A percentile compares a stretch with the other conserved stretches of the same genome.
Conservation (phyloP, 768 basidiomycete species). For the Gymnopilus dilepis region DNA sequence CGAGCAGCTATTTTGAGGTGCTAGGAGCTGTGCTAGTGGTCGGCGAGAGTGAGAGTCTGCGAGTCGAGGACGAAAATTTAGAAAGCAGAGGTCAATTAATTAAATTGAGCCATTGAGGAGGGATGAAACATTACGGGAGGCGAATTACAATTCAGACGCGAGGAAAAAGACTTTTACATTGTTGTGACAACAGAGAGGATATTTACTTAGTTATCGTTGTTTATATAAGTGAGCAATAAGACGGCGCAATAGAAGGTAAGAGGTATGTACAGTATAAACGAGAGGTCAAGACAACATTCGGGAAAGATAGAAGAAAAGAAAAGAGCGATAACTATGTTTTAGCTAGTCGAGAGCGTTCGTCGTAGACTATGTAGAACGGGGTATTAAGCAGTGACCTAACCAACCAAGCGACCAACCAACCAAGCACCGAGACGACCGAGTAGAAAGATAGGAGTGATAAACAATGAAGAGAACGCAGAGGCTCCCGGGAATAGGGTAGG, state of each 20-base stretch:
- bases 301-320: not conserved
- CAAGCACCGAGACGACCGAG: not conserved
- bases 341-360: no score
- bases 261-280: not conserved
- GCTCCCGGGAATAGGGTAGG: slow-evolving; percentile 8
- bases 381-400: slow-evolving; percentile 7
- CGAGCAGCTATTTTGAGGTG: no score
- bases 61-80: no score
- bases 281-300: not conserved
- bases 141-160: not conserved
- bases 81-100: no score
- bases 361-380: not conserved
- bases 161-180: not conserved
- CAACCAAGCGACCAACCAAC: not conserved
- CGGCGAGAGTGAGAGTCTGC: no score
- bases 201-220: not conserved
- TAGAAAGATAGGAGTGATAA: slow-evolving; percentile 1
- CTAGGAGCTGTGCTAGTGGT: no score
- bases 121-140: no score
- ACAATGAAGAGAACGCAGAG: not conserved
- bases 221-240: not conserved
- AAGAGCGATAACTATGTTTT: not conserved
- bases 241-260: not conserved
- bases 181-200: not conserved
- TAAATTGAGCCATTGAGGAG: no score